A percentile compares a stretch with the other conserved stretches of the same genome.
Conservation (phyloP, 2,329 filamentous ascomycete genomes). For the Cadophora luteo-olivacea region DNA sequence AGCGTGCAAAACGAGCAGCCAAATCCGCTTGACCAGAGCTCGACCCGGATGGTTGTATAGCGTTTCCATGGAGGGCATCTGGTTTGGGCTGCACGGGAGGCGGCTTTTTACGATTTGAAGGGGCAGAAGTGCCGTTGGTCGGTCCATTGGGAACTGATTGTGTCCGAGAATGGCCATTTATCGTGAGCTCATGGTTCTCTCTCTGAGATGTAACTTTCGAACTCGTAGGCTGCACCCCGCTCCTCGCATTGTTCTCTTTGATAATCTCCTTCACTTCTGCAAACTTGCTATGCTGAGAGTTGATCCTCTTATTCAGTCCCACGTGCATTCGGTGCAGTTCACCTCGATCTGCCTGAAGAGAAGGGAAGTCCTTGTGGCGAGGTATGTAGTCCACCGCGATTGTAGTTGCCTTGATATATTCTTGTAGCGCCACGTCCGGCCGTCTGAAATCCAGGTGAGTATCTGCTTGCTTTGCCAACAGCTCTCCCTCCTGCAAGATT, state of each 20-base stretch:
- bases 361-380: slow-evolving; percentile 74
- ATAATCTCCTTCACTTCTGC: slow-evolving; percentile 65
- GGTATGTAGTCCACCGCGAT: slow-evolving; percentile 80
- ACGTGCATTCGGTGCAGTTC: slow-evolving; percentile 57
- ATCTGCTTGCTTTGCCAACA: slow-evolving; percentile 64
- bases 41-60: slow-evolving; percentile 51
- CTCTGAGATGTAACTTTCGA: not conserved
- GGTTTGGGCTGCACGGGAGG: slow-evolving; percentile 69
- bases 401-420: slow-evolving; percentile 83
- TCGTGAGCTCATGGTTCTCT: not conserved
- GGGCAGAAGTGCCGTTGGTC: slow-evolving; percentile 22
- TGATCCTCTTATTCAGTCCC: slow-evolving; percentile 58
- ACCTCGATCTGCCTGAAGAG: slow-evolving; percentile 61
- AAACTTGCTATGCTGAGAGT: slow-evolving; percentile 56
- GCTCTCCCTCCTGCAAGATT: slow-evolving; percentile 60
- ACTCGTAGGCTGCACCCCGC: slow-evolving; percentile 53
- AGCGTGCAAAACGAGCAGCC: slow-evolving; percentile 61
- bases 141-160: slow-evolving; percentile 22
- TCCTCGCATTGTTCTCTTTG: slow-evolving; percentile 67
- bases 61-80: slow-evolving; percentile 67
- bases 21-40: slow-evolving; percentile 55
- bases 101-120: slow-evolving; percentile 42
- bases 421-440: slow-evolving; percentile 78
- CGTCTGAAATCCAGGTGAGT: slow-evolving; percentile 67
- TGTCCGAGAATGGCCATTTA: slow-evolving; percentile 31